Base-by-base conservation (phyloP, 179 eudicot genomes). In the Spinacia oleracea region DNA sequence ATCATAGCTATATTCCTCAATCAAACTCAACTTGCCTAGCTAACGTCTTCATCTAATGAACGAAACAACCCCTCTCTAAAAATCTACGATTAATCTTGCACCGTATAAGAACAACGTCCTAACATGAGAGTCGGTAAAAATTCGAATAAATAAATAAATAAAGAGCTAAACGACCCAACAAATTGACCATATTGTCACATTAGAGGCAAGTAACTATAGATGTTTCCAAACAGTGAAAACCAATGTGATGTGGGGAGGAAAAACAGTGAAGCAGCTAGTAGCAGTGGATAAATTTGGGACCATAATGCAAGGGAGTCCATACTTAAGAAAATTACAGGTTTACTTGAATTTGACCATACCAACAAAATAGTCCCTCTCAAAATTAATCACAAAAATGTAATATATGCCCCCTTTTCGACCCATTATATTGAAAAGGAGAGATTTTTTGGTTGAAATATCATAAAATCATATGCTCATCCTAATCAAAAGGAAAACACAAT, bases 361-460 rank as follows among this genome's bases (percentile, higher is more conserved):
- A 46, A 72, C 81, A 63, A 73, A 79, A 16, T 15, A 16, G 82
- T 55, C 79, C 21, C 25, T 23, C 63, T 80, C 78, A 6, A 5
- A 32, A 29, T 27, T 50, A 55, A 18, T 74, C 46, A 42, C 75
- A 21, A 63, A 56, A n/a, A 67, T 65, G 45, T 32, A 42, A 27
- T 23, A 34, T 34, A 34, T 31, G 53, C 29, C 31, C 35, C 32
- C 70, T 70, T 71, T 43, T 63, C 72, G 48, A 60, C 32, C 12
- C 34, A 70, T 23, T 25, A 72, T 32, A 18, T 31, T 64, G 82
- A 80, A 67, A 80, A 42, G 7, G 82, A 80, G 64, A 78, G 53
- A 35, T 27, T 73, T 65, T 51, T 77, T 5, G 29, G 66, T 32
- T 5, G 21, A 72, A 79, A 64, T 42, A 78, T 72, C 76, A 29